Conservation (phyloP, 352 stramenopile species). For the Globisporangium nunn region DNA sequence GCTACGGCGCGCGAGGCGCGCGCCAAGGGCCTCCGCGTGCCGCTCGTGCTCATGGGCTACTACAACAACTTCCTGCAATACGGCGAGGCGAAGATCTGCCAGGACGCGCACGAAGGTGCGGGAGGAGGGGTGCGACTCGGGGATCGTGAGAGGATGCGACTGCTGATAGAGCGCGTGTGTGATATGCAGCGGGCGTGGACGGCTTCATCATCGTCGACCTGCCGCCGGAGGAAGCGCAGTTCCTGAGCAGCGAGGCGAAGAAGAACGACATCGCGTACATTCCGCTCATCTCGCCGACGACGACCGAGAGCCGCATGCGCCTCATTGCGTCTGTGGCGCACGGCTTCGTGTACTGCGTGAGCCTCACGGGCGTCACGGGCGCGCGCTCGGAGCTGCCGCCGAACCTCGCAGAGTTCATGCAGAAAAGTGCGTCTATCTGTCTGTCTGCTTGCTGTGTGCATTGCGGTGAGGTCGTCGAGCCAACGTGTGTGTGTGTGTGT, state of each 20-base stretch:
- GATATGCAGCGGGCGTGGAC: constrained; percentile 79
- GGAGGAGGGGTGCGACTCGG: not conserved
- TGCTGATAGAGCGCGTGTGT: not conserved
- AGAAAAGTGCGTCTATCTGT: constrained; percentile 46
- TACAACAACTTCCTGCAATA: constrained; percentile 99
- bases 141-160: not conserved
- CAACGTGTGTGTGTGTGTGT: constrained; percentile 1
- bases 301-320: constrained; percentile 91
- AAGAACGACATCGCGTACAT: constrained; percentile 93
- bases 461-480: no score
- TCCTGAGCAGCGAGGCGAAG: constrained; percentile 87
- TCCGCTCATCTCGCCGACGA: constrained; percentile 96
- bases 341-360: constrained; percentile 87
- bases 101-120: constrained; percentile 62
- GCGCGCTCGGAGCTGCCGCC: constrained; percentile 84
- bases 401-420: constrained; percentile 93
- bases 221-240: constrained; percentile 91
- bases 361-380: constrained; percentile 91
- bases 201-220: constrained; percentile 99
- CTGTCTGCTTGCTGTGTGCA: not conserved
- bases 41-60: constrained; percentile 98
- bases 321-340: constrained; percentile 62
- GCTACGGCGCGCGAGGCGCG: constrained; percentile 90
- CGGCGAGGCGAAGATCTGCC: constrained; percentile 89
- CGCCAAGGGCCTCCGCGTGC: constrained; percentile 87